Conservation (phyloP, 2,329 filamentous ascomycete genomes). For the Colletotrichum orchidophilum region DNA sequence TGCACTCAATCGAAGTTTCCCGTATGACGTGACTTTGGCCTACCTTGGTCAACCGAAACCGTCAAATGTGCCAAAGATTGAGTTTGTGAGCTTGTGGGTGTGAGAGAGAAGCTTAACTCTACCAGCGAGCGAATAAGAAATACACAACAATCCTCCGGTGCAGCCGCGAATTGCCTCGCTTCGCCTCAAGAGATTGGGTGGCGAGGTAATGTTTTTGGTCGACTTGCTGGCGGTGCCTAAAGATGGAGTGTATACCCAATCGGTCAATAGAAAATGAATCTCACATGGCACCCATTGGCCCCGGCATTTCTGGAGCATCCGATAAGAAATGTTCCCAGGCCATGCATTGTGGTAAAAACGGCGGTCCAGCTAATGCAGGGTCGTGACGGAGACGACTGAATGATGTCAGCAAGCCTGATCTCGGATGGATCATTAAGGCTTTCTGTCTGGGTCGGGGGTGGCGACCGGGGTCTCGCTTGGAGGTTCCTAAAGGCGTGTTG, state of each 20-base stretch:
- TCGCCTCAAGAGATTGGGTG: too few species aligned
- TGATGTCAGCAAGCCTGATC: slow-evolving; percentile 11
- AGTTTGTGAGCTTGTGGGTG: neutral
- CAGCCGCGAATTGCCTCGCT: neutral
- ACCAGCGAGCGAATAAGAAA: neutral
- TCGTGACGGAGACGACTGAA: neutral
- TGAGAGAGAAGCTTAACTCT: neutral
- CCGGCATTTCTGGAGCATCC: neutral
- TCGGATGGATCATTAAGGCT: neutral
- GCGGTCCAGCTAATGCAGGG: neutral
- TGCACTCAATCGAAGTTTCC: too few species aligned
- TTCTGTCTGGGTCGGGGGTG: neutral
- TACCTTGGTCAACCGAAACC: neutral
- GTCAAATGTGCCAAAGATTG: neutral
- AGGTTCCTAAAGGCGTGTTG: neutral
- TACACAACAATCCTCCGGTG: neutral
- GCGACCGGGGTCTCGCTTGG: slow-evolving; percentile 15
- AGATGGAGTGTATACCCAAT: too few species aligned
- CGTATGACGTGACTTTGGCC: too few species aligned
- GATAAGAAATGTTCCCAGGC: neutral
- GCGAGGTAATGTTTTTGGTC: neutral
- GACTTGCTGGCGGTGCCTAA: too few species aligned
- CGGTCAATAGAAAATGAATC: too few species aligned
- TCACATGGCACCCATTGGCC: too few species aligned
- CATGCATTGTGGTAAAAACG: neutral